A percentile compares a stretch with the other conserved stretches of the same genome.
phyloP scores from a whole-genome alignment of 495 filamentous ascomycete genomes.

The Talaromyces thailandensis region DNA sequence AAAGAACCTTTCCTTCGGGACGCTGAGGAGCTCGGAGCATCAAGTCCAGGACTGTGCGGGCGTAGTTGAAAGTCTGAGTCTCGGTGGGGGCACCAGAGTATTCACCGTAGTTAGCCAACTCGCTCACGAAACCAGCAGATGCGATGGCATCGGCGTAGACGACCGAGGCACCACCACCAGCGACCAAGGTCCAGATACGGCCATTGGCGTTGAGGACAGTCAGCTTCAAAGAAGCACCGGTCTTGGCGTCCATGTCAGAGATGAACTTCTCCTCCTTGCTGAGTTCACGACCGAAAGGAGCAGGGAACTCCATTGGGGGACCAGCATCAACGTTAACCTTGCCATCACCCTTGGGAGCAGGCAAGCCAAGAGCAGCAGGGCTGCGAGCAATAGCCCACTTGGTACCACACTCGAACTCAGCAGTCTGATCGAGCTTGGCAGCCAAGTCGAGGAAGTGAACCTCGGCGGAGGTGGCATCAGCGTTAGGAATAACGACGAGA shows the following conservation, averaged over 20 bases:
- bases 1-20: conserved; percentile 92
- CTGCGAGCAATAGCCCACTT: conserved; percentile 97
- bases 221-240: conserved; percentile 95
- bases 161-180: conserved; percentile 98
- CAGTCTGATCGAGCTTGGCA: conserved; percentile 97
- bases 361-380: conserved; percentile 75
- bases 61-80: conserved; percentile 98
- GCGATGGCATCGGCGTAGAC: conserved; percentile 99
- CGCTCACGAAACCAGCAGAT: conserved; percentile 86
- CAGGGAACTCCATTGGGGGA: conserved; percentile 97
- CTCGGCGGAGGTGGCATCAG: conserved; percentile 78
- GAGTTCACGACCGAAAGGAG: conserved; percentile 96
- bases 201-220: conserved; percentile 88
- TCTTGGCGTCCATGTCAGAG: conserved; percentile 97
- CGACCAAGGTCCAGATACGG: conserved; percentile 95
- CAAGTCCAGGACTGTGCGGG: conserved; percentile 89
- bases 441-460: conserved; percentile 98
- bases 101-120: conserved; percentile 99
- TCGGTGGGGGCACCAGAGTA: conserved; percentile 98
- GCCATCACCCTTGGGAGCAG: conserved; percentile 45
- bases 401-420: conserved; percentile 97
- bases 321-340: conserved; percentile 94
- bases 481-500: conserved; percentile 94
- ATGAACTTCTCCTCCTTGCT: conserved; percentile 99
- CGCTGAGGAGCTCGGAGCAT: conserved; percentile 87